Evolutionary conservation across 306 rosid species (phyloP).

Genomic region (Mucuna pruriens): DNA sequence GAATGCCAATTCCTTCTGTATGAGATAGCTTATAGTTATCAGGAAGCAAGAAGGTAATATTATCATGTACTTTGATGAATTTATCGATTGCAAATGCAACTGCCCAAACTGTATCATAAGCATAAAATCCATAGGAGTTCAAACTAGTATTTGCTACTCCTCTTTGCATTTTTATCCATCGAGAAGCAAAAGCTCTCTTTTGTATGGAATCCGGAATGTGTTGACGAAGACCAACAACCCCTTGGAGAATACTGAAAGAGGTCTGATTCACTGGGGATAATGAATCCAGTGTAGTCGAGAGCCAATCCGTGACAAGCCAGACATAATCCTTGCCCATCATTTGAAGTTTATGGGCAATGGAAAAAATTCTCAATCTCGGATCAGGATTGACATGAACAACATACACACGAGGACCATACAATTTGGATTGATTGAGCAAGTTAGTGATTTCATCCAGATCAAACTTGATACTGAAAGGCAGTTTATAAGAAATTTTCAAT

Average conservation of each 20-base stretch:
- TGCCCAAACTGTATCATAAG: slow-evolving; percentile 87
- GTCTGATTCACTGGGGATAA: slow-evolving; percentile 48
- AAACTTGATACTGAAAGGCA: slow-evolving; percentile 63
- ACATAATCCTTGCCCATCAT: slow-evolving; percentile 78
- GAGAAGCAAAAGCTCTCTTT: slow-evolving; percentile 59
- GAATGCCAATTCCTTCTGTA: slow-evolving; percentile 46
- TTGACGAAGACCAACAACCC: slow-evolving; percentile 83
- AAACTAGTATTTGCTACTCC: slow-evolving; percentile 52
- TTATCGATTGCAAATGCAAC: slow-evolving; percentile 72
- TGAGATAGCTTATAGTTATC: slow-evolving; percentile 37
- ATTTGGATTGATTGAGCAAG: slow-evolving; percentile 70
- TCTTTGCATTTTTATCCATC: slow-evolving; percentile 60
- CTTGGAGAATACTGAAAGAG: slow-evolving; percentile 60
- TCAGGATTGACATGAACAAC: slow-evolving; percentile 84
- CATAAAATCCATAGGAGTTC: slow-evolving; percentile 71
- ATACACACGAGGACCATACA: slow-evolving; percentile 78
- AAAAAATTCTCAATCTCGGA: slow-evolving; percentile 69
- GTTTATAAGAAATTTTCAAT: slow-evolving; percentile 62
- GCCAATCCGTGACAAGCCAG: slow-evolving; percentile 95
- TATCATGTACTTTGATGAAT: slow-evolving; percentile 50
- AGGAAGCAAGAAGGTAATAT: slow-evolving; percentile 59
- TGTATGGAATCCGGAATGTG: slow-evolving; percentile 66
- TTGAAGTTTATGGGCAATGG: slow-evolving; percentile 65
- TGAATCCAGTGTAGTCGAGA: slow-evolving; percentile 78
- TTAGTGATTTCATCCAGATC: slow-evolving; percentile 52